These are phyloP conservation scores for Aspergillus melleus DNA, from an alignment of 2,329 filamentous ascomycete species.

Conservation along the genomic window DNA sequence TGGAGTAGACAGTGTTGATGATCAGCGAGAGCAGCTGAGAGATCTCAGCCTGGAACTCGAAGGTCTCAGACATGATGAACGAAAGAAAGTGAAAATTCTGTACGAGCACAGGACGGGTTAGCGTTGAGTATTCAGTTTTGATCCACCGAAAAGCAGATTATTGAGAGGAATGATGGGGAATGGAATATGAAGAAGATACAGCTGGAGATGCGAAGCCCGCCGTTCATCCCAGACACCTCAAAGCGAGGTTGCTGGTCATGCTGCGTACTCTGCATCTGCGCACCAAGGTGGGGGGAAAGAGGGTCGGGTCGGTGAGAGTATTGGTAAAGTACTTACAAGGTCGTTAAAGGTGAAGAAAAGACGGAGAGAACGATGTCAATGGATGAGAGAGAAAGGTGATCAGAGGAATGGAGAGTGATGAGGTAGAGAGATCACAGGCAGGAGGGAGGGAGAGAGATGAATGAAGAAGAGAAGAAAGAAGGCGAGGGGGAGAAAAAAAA, in stretches of 20 bases:
- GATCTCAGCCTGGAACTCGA: slow-evolving; percentile 99
- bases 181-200: background rate
- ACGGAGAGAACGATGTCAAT: slow-evolving; percentile 5
- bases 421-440: slow-evolving; percentile 11
- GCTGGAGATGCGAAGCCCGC: background rate
- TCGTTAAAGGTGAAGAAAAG: slow-evolving; percentile 1
- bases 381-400: slow-evolving; percentile 14
- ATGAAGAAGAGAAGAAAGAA: slow-evolving; percentile 10
- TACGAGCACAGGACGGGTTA: background rate
- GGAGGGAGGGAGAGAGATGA: slow-evolving; percentile 11
- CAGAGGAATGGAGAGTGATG: slow-evolving; percentile 18
- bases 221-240: background rate
- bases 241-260: too few species aligned
- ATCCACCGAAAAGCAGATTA: background rate
- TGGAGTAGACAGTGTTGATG: slow-evolving; percentile 99
- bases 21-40: slow-evolving; percentile 99
- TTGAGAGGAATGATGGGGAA: background rate
- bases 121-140: background rate
- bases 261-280: background rate
- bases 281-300: background rate
- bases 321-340: background rate
- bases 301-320: background rate
- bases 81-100: slow-evolving; percentile 19
- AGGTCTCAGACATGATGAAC: slow-evolving; percentile 85
- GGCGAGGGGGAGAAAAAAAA: slow-evolving; percentile 15